phyloP scores from a whole-genome alignment of 345 rosid genomes.

The Lepidium africanum region DNA sequence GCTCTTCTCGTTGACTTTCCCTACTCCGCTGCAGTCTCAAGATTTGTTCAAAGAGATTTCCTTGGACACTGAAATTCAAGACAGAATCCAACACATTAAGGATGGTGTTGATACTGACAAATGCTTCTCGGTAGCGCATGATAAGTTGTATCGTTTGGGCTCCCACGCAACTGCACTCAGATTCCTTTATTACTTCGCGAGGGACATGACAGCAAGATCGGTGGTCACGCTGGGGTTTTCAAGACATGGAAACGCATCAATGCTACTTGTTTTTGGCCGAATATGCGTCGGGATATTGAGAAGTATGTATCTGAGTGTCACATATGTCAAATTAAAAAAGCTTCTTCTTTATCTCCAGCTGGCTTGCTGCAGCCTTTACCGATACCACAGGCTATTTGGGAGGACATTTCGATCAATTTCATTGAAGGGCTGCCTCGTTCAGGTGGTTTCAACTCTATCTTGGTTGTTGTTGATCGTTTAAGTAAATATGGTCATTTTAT shows the following conservation, averaged over 20 bases:
- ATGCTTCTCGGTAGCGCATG: too few relatives aligned
- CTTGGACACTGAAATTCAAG: too few relatives aligned
- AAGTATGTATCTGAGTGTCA: accelerated
- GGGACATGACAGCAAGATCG: neutral
- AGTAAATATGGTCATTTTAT: neutral
- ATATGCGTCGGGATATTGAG: neutral
- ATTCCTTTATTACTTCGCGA: accelerated
- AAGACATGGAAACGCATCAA: neutral
- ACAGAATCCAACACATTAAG: too few relatives aligned
- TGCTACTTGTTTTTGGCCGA: neutral
- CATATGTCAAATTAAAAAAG: neutral
- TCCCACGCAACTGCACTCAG: too few relatives aligned
- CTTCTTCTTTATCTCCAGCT: accelerated
- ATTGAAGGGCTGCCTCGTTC: neutral
- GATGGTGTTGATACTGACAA: too few relatives aligned
- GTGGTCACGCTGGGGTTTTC: neutral
- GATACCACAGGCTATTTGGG: accelerated
- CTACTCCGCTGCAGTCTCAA: too few relatives aligned
- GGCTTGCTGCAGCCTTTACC: neutral
- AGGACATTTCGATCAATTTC: neutral
- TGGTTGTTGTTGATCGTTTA: neutral
- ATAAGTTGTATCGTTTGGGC: too few relatives aligned
- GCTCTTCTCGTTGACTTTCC: too few relatives aligned
- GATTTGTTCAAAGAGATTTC: too few relatives aligned
- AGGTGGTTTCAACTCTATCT: accelerated